Evolutionary conservation across 192 early-diverging fungal genomes (phyloP), one percentile per base, ranked within the genome.

Genomic region (Coemansia sp.): DNA sequence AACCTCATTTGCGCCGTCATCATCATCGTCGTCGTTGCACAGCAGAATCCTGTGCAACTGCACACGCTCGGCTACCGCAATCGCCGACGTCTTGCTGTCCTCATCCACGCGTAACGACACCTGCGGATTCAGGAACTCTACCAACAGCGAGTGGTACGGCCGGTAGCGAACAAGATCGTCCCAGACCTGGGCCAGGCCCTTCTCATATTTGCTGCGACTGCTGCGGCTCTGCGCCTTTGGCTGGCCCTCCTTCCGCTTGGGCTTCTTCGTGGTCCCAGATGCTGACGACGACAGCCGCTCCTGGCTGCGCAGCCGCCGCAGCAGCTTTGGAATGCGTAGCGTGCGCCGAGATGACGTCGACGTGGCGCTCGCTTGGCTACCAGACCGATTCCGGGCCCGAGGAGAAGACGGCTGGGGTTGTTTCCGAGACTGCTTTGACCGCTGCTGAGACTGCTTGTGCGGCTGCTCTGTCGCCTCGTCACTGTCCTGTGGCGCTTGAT

Each of bases 61-160:
- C 16, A 78, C 62, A 8, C 81, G 62, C 62, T 78, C 76, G 10
- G 69, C 64, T 23, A 69, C 67, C 16, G 77, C 77, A 24, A 79
- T 70, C 2, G 69, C 77, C 5, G 77, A 72, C 3, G 58, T 66
- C 0, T 54, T 66, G 54, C 77, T 79, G 28, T 60, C 54, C 27
- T 79, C 77, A 29, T 79, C 65, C n/a, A 82, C 68, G 10, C 76
- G 71, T 67, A 78, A 44, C 2, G 71, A 79, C 31, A 82, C 76
- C 43, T 82, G 81, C 27, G 81, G 73, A 63, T 75, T 82, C n/a
- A 82, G 60, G 28, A 82, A 82, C 60, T 82, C 81, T 11, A 82
- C 67, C 45, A 79, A 24, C 19, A 75, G 52, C 19, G 71, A 73
- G 25, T 82, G 69, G 63, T 79, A 73, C 16, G 69, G 71, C 23